phyloP scores from a whole-genome alignment of 441 rosid genomes.

The Jatropha podagrica region DNA sequence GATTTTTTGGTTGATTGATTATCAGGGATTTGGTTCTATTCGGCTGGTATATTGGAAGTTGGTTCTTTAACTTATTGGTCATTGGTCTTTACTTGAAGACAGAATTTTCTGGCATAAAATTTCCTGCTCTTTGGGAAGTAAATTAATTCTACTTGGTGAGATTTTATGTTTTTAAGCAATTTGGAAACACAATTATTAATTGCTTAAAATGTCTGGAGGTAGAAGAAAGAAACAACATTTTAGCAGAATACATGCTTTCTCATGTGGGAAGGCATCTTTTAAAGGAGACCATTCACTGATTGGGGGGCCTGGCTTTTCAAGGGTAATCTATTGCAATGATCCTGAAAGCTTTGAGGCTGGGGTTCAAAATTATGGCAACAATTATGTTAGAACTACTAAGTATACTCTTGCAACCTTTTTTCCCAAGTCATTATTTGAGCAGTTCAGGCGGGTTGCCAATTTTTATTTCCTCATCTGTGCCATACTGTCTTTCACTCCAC shows the following conservation, averaged over 20 bases:
- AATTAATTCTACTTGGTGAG: not conserved
- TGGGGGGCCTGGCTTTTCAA: constrained; percentile 97
- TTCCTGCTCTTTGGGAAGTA: not conserved
- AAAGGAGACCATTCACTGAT: constrained; percentile 72
- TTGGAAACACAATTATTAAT: constrained; percentile 9
- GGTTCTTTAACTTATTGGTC: constrained; percentile 2
- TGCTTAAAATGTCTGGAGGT: constrained; percentile 38
- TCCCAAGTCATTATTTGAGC: constrained; percentile 91
- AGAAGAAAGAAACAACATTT: constrained; percentile 62
- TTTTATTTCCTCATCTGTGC: constrained; percentile 82
- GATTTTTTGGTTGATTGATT: constrained; percentile 3
- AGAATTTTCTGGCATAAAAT: not conserved
- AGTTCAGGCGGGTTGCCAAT: constrained; percentile 94
- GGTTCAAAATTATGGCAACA: constrained; percentile 46
- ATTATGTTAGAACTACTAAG: constrained; percentile 82
- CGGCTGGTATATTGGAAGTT: constrained; percentile 20
- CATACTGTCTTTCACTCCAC: constrained; percentile 66
- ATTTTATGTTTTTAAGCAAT: not conserved
- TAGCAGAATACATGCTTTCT: constrained; percentile 66
- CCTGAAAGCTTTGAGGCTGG: constrained; percentile 60
- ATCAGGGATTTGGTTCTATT: constrained; percentile 11
- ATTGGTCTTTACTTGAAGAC: not conserved
- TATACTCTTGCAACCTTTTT: constrained; percentile 73
- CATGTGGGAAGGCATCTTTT: constrained; percentile 68
- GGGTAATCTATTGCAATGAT: constrained; percentile 81